Percentiles rank a stretch among this genome's conserved stretches.
phyloP scores from a whole-genome alignment of 306 rosid species.

The Castanea crenata region DNA sequence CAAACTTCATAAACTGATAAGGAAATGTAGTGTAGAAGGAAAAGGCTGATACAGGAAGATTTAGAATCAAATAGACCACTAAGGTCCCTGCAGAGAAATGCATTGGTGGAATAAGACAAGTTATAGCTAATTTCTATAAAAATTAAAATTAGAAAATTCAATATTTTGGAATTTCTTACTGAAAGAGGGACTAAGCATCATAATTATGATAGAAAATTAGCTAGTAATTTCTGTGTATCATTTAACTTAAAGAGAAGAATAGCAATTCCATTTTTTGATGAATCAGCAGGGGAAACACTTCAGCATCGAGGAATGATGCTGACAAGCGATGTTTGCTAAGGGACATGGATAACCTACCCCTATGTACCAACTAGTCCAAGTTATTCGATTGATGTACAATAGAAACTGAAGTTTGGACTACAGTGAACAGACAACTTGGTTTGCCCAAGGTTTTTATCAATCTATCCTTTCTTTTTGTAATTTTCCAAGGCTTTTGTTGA shows the following conservation, averaged over 20 bases:
- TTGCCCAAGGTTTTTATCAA: background rate
- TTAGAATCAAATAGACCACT: background rate
- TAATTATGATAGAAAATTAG: background rate
- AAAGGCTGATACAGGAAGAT: background rate
- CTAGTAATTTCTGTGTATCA: no score
- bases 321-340: background rate
- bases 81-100: background rate
- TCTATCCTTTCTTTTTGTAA: background rate
- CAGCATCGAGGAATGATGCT: background rate
- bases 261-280: background rate
- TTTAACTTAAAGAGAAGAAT: background rate
- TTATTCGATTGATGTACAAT: background rate
- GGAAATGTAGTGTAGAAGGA: background rate
- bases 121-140: background rate
- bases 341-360: background rate
- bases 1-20: conserved; percentile 11
- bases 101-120: background rate
- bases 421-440: background rate
- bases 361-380: background rate
- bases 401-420: background rate
- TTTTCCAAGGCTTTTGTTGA: background rate
- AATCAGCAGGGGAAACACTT: background rate
- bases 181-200: background rate
- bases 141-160: no score
- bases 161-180: background rate